Base-by-base conservation (phyloP, 371 early-diverging fungal genomes). In the Dinochytrium kinnereticum region DNA sequence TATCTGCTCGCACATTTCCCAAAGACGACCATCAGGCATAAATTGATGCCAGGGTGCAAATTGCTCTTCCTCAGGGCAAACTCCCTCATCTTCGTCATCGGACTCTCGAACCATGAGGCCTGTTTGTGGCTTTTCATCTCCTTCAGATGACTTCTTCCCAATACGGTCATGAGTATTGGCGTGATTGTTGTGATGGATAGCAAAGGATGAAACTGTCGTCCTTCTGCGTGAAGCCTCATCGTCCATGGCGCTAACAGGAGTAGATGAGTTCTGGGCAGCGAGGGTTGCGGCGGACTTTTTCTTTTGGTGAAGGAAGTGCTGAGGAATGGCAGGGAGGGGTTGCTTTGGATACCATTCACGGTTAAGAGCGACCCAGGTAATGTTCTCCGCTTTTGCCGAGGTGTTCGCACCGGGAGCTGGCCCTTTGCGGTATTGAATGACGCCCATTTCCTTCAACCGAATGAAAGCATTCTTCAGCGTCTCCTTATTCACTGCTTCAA, bases 401-500 rank as follows among this genome's bases (percentile, higher is more conserved):
- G 69, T 1, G 10, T n/a, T 68, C 1, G 77, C 15, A 0, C 78
- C 72, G 1, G 75, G 51, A 1, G 50, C 31, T 2, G 75, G 53
- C 1, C 73, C 71, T 64, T 82, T 81, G 61, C 66, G 75, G 53
- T 70, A 75, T 19, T 72, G 49, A 5, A 95, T 73, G 36, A 93
- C 88, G 0, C 89, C 88, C 80, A 90, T 86, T 61, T 93, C 91
- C 73, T 88, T 81, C 51, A 92, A 84, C 5, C 92, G 86, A 17
- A 81, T 82, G 68, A 93, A 88, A 30, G 92, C 93, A 74, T 92
- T 93, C 74, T 88, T 90, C 55, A 95, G 66, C 0, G 94, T 95
- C 74, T 95, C 95, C 78, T 92, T 93, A 79, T 94, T 95, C 66
- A 92, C 88, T 5, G 95, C 91, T 75, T 95, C 95, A 71, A 95